Base-by-base conservation (phyloP, 257 asterid genomes). In the Cordia subcordata region DNA sequence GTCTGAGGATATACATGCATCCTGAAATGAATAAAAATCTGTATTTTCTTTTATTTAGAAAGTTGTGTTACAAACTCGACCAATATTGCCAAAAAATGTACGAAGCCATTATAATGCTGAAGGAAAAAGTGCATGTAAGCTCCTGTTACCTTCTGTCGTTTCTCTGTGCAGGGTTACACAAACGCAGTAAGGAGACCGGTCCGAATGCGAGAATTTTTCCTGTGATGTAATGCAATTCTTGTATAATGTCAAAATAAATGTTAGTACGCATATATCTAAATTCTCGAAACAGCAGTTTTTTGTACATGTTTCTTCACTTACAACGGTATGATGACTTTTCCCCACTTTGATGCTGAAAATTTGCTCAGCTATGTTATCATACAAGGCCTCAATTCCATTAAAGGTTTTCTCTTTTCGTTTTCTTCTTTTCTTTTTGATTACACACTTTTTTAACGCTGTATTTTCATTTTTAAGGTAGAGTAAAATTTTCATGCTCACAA, bases 101-200 rank as follows among this genome's bases (percentile, higher is more conserved):
- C 12, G 4, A 55, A 55, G 10, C 10, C 27, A n/a, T 33, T 37
- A 23, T 23, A 23, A 35, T 55, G 4, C 60, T 22, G 46, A 56
- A 32, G 44, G 13, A 32, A 16, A 39, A 13, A n/a, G 8, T 38
- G 38, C 40, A 13, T 35, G 13, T 35, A 35, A n/a, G 21, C 20
- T 57, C 16, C 11, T 42, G 10, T 42, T 42, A 42, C 3, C 10
- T 4, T 27, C 35, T 27, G 5, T 66, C 57, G 16, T 40, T 22
- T 42, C n/a, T n/a, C 27, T 65, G 19, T 66, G 73, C 74, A 91
- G 98, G 98, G 96, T n/a, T 88, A 77, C 65, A 91, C 98, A 71
- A 91, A 91, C 84, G 95, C 96, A 57, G 98, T 88, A 53, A 91
- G 86, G 81, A 81, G 94, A 72, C 98, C 98, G 5, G 93, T 88